Conservation (phyloP, 1,284 basidiomycete species). For the Fomitopsis palustris region DNA sequence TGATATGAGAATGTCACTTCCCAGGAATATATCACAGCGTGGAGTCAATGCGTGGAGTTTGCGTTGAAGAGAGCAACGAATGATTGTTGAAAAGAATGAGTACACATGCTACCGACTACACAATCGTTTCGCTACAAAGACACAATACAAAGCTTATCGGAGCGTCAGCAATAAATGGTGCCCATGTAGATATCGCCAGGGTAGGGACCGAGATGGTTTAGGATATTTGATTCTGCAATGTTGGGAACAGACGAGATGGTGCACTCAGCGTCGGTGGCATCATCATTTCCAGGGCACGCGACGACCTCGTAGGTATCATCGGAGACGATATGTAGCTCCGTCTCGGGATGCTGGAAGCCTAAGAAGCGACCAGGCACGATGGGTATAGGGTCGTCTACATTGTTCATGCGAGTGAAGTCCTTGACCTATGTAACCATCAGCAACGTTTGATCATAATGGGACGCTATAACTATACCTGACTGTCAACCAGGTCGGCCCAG, state of each 20-base stretch:
- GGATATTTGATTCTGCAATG: slow-evolving; percentile 38
- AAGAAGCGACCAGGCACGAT: slow-evolving; percentile 37
- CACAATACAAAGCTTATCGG: background rate
- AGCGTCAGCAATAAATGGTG: slow-evolving; percentile 38
- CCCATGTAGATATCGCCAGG: slow-evolving; percentile 47
- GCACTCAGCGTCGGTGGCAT: slow-evolving; percentile 43
- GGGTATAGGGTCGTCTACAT: slow-evolving; percentile 36
- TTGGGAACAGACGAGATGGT: slow-evolving; percentile 43
- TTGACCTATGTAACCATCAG: slow-evolving; percentile 18
- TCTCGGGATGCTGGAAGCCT: slow-evolving; percentile 35
- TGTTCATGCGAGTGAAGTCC: slow-evolving; percentile 35
- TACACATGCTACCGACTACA: background rate
- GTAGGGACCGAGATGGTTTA: slow-evolving; percentile 54
- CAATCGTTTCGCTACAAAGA: background rate
- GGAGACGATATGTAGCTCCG: slow-evolving; percentile 35
- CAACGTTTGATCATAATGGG: background rate
- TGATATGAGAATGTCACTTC: too few relatives aligned
- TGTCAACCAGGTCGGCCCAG: slow-evolving; percentile 31
- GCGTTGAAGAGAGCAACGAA: too few relatives aligned
- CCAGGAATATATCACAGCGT: too few relatives aligned
- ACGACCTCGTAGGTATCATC: slow-evolving; percentile 25
- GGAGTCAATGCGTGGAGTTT: too few relatives aligned
- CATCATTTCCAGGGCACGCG: slow-evolving; percentile 38
- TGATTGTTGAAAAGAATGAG: background rate
- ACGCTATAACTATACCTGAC: slow-evolving; percentile 12